Evolutionary conservation across 768 basidiomycete genomes (phyloP).

Genomic region (Lentinula detonsa): DNA sequence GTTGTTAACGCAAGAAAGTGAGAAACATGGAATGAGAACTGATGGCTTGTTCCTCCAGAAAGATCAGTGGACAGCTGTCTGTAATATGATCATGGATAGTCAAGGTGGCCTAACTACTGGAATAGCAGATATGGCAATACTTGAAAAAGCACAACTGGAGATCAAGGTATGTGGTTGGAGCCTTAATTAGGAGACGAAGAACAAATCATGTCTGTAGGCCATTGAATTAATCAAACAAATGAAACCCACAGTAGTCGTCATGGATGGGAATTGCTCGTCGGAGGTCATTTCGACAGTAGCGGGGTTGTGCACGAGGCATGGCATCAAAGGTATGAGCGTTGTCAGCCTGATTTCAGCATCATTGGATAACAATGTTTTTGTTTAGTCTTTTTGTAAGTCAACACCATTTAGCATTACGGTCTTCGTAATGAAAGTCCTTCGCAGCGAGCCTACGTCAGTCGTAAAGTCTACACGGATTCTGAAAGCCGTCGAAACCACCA

Average conservation of each 20-base stretch:
- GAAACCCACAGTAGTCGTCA: slow-evolving; percentile 52
- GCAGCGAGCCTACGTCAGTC: slow-evolving; percentile 93
- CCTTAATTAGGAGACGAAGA: slow-evolving; percentile 23
- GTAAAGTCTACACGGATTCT: slow-evolving; percentile 71
- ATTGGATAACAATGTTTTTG: not conserved
- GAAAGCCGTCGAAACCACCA: slow-evolving; percentile 44
- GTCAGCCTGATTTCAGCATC: not conserved
- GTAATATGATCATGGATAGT: slow-evolving; percentile 77
- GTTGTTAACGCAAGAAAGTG: slow-evolving; percentile 53
- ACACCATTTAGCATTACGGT: slow-evolving; percentile 16
- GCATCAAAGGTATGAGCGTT: slow-evolving; percentile 50
- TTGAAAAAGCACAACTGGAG: slow-evolving; percentile 33
- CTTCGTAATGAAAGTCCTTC: not conserved
- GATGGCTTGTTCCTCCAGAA: slow-evolving; percentile 61
- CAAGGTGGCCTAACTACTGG: slow-evolving; percentile 74
- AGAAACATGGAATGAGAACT: slow-evolving; percentile 64
- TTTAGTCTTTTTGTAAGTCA: slow-evolving; percentile 25
- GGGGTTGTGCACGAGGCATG: slow-evolving; percentile 36
- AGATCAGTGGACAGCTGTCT: slow-evolving; percentile 63
- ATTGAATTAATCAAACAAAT: slow-evolving; percentile 16
- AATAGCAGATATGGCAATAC: slow-evolving; percentile 86
- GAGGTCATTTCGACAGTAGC: slow-evolving; percentile 47
- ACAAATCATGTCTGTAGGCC: not conserved
- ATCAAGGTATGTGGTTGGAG: slow-evolving; percentile 32
- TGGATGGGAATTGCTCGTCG: slow-evolving; percentile 73